These are phyloP conservation scores for Microglena sp. DNA, from an alignment of 139 green algal genomes.

Conservation along the genomic window DNA sequence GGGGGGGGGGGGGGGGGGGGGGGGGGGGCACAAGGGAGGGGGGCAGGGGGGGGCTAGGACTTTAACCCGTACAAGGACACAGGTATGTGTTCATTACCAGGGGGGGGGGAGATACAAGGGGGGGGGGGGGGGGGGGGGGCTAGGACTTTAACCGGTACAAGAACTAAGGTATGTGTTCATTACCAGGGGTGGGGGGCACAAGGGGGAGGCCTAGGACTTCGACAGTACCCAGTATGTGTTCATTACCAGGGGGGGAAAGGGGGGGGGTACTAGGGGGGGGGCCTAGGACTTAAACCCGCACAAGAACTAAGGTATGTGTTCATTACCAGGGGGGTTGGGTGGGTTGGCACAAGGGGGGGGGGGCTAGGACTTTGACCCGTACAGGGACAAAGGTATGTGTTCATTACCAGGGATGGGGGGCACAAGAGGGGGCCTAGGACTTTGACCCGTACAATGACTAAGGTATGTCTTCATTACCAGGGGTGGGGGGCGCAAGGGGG, in stretches of 20 bases:
- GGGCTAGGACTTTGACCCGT: slow-evolving; percentile 62
- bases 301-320: slow-evolving; percentile 78
- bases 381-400: slow-evolving; percentile 79
- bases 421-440: slow-evolving; percentile 59
- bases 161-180: too few species aligned
- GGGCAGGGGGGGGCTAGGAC: slow-evolving; percentile 64
- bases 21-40: slow-evolving; percentile 68
- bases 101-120: too few species aligned
- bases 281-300: slow-evolving; percentile 65
- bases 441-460: slow-evolving; percentile 78
- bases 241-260: slow-evolving; percentile 65
- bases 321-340: too few species aligned
- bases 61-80: slow-evolving; percentile 78
- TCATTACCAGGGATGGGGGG: too few species aligned
- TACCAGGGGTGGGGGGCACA: too few species aligned
- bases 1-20: too few species aligned
- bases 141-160: slow-evolving; percentile 71
- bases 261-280: slow-evolving; percentile 71
- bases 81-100: too few species aligned
- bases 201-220: too few species aligned
- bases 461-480: too few species aligned
- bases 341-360: slow-evolving; percentile 69
- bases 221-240: too few species aligned
- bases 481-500: too few species aligned
- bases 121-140: slow-evolving; percentile 51